Evolutionary conservation across 768 basidiomycete species (phyloP), one percentile per base, ranked within the genome.

Genomic region (Serendipita sp.): DNA sequence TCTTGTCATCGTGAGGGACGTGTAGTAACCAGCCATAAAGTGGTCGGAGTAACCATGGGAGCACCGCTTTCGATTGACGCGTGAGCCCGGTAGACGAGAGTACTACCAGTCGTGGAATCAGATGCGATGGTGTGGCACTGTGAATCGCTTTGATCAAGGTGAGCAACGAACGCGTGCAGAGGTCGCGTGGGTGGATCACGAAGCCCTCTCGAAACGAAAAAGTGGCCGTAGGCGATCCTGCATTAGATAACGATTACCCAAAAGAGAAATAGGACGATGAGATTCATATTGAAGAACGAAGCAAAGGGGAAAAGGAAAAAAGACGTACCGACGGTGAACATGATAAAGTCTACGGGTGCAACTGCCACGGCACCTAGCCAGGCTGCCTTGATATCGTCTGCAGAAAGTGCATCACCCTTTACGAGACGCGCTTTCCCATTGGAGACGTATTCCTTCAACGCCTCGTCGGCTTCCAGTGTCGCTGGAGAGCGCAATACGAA

Each of bases 281-380:
- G 24, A 24, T 24, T 24, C 24, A 24, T 24, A 24, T 24, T 24
- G 24, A 24, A 24, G 24, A 24, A 24, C 24, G 24, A 24, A 24
- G 24, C 24, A 24, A 24, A 24, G 24, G 24, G 24, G 24, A 24
- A 24, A 28, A 15, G 13, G 24, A 35, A 30, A 11, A 60, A 10
- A 32, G 35, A 74, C 80, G 56, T 68, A 80, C 85, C 86, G 65
- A 88, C 77, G 3, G 84, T 80, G 73, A 82, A 86, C 8, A 88
- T 67, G 18, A 86, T 73, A 32, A 80, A 68, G 66, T 86, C 83
- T 63, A 86, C 76, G 1, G 74, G 71, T 16, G 69, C 72, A 28
- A 69, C 45, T 10, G 70, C 71, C 24, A 24, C 24, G 37, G 46
- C 45, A 1, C 71, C 73, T 63, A 69, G 66, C 84, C 85, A 86